These are phyloP conservation scores for Cutaneotrichosporon cavernicola DNA, from an alignment of 1,284 basidiomycete genomes.

Conservation along the genomic window DNA sequence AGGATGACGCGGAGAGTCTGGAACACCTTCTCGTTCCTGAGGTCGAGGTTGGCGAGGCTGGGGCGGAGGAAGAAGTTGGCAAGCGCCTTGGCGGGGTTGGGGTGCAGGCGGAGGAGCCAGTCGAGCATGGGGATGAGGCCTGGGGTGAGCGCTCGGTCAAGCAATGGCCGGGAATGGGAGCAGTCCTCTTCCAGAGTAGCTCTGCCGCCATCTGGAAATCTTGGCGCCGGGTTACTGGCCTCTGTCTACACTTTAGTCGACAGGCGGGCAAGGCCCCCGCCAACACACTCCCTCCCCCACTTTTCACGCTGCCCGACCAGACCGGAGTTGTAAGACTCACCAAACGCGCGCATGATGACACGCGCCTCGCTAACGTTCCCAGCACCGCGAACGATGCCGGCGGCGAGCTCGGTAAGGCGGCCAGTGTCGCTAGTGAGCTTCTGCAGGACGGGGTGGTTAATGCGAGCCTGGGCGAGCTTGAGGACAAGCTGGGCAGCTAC, in stretches of 20 bases:
- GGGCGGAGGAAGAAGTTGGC: conserved; percentile 23
- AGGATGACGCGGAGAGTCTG: conserved; percentile 44
- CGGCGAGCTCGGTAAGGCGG: conserved; percentile 33
- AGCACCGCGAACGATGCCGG: conserved; percentile 38
- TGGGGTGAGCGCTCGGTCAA: conserved; percentile 13
- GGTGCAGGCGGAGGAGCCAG: conserved; percentile 42
- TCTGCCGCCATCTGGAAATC: too few species aligned
- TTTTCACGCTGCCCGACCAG: conserved; percentile 1
- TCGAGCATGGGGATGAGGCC: conserved; percentile 45
- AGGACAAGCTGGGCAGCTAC: conserved; percentile 43
- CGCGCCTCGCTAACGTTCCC: conserved; percentile 45
- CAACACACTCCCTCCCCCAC: not conserved
- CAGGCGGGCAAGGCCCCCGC: not conserved
- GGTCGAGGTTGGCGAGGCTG: conserved; percentile 21
- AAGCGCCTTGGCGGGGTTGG: conserved; percentile 35
- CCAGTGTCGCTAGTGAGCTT: conserved; percentile 14
- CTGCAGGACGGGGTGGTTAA: conserved; percentile 26
- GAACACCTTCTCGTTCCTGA: conserved; percentile 32
- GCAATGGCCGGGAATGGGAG: not conserved
- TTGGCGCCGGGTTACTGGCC: not conserved
- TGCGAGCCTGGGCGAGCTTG: conserved; percentile 34
- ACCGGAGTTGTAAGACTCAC: conserved; percentile 30
- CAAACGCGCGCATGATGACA: conserved; percentile 49
- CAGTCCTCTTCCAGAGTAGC: too few species aligned
- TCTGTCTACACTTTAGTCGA: not conserved